Base-by-base conservation (phyloP, 768 basidiomycete species). In the Mrakia gelida region DNA sequence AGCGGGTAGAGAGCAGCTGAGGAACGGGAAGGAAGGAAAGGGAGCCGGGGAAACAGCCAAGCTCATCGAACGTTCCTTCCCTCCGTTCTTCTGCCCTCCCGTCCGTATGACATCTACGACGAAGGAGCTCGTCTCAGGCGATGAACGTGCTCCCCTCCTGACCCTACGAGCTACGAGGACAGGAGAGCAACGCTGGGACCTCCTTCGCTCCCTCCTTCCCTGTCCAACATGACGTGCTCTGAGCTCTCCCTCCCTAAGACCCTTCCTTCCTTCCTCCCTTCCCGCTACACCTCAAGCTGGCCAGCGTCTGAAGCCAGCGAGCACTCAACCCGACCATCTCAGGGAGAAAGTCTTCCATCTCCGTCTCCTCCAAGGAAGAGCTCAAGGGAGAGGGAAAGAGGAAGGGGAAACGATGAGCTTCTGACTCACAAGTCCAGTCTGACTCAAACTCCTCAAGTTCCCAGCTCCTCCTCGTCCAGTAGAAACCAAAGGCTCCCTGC, bases 391-490 rank as follows among this genome's bases (percentile, higher is more conserved):
- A 38, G 38, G 38, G 9, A 30, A 61, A 8, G 6, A 61, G 56
- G 3, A 30, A n/a, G 4, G 21, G 28, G 34, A 34, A 38, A 43
- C 21, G 68, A n/a, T 34, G 68, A 71, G 18, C 26, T 41, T 21
- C 16, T 28, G 71, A 72, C 43, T 72, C 45, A 72, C 45, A 43
- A 56, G 43, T 7, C 71, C 71, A 1, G 45, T 72, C 45, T 72
- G 45, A 72, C 71, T 72, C 18, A 72, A 26, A 26, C 45, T 49
- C 23, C 73, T 32, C 23, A 61, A 34, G 43, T 75, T 75, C 13
- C 73, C 73, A 45, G 73, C 73, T 75, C 73, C 73, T 41, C 73
- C 73, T 63, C 73, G 32, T 30, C 73, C 73, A 21, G 61, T 75
- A n/a, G 59, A 75, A 38, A 74, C 73, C 72, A 78, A 49, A 13